Evolutionary conservation across 306 rosid genomes (phyloP).

Genomic region (Amphicarpaea edgeworthii): DNA sequence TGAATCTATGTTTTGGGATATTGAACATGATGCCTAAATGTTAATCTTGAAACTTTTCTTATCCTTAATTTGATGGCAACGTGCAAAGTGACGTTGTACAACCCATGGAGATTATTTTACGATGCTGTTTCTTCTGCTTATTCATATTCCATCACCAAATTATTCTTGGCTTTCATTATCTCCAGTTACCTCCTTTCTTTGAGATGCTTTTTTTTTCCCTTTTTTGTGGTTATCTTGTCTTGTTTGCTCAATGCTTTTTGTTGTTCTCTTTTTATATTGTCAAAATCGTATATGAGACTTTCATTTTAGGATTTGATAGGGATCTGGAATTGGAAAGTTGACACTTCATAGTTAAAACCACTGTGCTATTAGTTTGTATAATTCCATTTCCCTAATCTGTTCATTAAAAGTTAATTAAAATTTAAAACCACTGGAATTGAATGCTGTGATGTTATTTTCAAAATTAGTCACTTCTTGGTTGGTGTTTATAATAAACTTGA

Average conservation of each 20-base stretch:
- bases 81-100: background rate
- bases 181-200: background rate
- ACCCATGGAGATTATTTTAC: background rate
- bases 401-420: too few relatives aligned
- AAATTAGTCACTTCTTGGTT: background rate
- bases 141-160: background rate
- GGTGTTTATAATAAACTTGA: constrained; percentile 16
- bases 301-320: background rate
- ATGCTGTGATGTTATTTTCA: background rate
- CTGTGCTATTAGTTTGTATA: too few relatives aligned
- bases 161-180: background rate
- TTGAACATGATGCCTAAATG: background rate
- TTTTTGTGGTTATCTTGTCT: background rate
- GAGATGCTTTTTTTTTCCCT: background rate
- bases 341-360: background rate
- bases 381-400: too few relatives aligned
- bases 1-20: constrained; percentile 18
- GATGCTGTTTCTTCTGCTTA: constrained; percentile 12
- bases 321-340: constrained; percentile 12
- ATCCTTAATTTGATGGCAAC: background rate
- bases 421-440: constrained; percentile 9
- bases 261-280: background rate
- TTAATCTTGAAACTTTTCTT: constrained; percentile 27
- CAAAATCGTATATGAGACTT: background rate
- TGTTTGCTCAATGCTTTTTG: background rate